These are phyloP conservation scores for Cladosporium phlei DNA, from an alignment of 2,329 filamentous ascomycete species.

Conservation along the genomic window DNA sequence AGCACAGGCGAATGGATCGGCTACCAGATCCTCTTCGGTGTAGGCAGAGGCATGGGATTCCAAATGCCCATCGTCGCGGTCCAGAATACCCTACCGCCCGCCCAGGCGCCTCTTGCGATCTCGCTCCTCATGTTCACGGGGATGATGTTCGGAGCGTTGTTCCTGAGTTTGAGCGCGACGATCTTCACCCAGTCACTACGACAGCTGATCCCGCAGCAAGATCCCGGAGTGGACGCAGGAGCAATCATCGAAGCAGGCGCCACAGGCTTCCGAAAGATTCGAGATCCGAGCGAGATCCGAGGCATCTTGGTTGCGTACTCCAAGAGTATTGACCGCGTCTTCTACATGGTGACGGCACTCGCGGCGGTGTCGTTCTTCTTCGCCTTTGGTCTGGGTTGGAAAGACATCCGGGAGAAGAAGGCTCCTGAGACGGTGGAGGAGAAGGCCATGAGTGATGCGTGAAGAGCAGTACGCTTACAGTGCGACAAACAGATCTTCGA, in stretches of 20 bases:
- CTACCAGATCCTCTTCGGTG: conserved; percentile 48
- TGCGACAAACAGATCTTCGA: too few relatives aligned
- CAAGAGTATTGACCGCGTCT: conserved; percentile 35
- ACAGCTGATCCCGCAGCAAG: conserved; percentile 28
- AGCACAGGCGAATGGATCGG: conserved; percentile 48
- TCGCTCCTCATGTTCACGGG: conserved; percentile 30
- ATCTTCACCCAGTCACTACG: conserved; percentile 35
- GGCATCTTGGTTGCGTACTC: conserved; percentile 41
- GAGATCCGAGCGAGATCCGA: conserved; percentile 29
- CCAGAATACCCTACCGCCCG: conserved; percentile 23
- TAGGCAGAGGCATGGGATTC: conserved; percentile 33
- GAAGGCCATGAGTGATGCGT: too few relatives aligned
- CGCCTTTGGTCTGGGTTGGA: conserved; percentile 45
- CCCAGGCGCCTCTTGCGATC: conserved; percentile 26
- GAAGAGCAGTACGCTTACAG: too few relatives aligned
- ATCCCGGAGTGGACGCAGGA: conserved; percentile 28
- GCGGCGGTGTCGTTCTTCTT: conserved; percentile 31
- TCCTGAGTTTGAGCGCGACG: conserved; percentile 27
- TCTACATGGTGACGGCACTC: conserved; percentile 37
- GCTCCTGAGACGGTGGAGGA: background rate
- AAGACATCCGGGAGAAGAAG: conserved; percentile 36
- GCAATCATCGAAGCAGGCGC: conserved; percentile 42
- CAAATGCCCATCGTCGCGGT: conserved; percentile 27
- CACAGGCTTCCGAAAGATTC: conserved; percentile 34
- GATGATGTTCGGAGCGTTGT: conserved; percentile 30